A percentile compares a stretch with the other conserved stretches of the same genome.
Conservation (phyloP, 805 yeast species). For the Myxozyma mucilagina region DNA sequence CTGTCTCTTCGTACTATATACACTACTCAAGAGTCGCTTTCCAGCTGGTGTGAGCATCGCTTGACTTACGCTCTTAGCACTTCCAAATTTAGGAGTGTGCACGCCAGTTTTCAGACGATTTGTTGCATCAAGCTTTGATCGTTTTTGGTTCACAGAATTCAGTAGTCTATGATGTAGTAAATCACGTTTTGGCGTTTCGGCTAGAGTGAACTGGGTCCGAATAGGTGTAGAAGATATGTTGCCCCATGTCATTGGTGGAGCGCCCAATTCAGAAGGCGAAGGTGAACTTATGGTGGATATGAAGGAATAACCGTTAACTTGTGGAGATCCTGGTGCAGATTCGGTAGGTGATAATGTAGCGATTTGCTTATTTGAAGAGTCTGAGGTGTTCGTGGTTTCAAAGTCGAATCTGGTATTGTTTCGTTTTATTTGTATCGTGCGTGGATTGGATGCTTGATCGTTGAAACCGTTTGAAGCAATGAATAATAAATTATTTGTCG, state of each 20-base stretch:
- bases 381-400: background rate
- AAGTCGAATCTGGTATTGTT: conserved; percentile 17
- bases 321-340: conserved; percentile 13
- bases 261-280: conserved; percentile 22
- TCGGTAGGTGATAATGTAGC: background rate
- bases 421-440: conserved; percentile 17
- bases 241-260: conserved; percentile 23
- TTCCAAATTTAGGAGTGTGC: conserved; percentile 8
- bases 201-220: conserved; percentile 9
- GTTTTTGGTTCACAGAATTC: background rate
- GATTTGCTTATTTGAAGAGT: background rate
- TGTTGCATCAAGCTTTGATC: background rate
- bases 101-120: background rate
- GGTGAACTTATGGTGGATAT: conserved; percentile 22
- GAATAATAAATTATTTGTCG: conserved; percentile 23
- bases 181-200: conserved; percentile 27
- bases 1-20: background rate
- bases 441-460: background rate
- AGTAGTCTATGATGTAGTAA: conserved; percentile 22
- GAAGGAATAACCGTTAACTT: conserved; percentile 21
- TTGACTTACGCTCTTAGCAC: conserved; percentile 8
- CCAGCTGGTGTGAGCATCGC: conserved; percentile 26
- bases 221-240: conserved; percentile 5
- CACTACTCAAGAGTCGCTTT: conserved; percentile 16
- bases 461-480: conserved; percentile 3